Conservation (phyloP, 2,329 filamentous ascomycete species). For the Thielaviopsis ethacetica region DNA sequence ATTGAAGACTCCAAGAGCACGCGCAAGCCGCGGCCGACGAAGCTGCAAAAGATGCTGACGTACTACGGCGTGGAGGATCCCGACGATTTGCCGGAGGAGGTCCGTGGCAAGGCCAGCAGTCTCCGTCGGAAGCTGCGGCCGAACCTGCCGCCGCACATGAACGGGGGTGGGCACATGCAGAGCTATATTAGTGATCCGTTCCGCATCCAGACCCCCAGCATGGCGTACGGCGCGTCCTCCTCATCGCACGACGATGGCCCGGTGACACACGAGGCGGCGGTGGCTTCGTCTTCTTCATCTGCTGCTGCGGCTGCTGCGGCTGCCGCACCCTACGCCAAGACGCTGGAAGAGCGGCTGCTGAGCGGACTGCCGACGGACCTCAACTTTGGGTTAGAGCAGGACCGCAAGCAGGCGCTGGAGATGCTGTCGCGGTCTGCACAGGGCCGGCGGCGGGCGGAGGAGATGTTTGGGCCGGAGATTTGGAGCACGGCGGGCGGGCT, state of each 20-base stretch:
- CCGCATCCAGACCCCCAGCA: constrained; percentile 14
- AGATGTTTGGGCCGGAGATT: constrained; percentile 33
- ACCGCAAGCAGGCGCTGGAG: constrained; percentile 34
- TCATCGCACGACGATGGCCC: constrained; percentile 14
- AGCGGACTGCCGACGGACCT: constrained; percentile 29
- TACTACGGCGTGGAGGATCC: constrained; percentile 79
- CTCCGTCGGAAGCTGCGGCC: constrained; percentile 55
- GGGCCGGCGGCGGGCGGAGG: constrained; percentile 33
- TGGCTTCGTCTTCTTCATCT: constrained; percentile 15
- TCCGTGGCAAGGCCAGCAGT: constrained; percentile 62
- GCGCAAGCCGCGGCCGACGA: constrained; percentile 87
- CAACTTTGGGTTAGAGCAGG: constrained; percentile 27
- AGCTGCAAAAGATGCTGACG: constrained; percentile 85
- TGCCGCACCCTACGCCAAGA: constrained; percentile 15
- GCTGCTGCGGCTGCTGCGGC: constrained; percentile 10
- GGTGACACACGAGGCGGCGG: constrained; percentile 3
- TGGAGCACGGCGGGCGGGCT: constrained; percentile 22
- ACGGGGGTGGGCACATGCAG: constrained; percentile 3
- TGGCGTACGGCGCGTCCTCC: constrained; percentile 15
- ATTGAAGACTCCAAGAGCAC: constrained; percentile 81
- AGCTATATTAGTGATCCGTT: constrained; percentile 14
- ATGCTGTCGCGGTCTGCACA: constrained; percentile 33
- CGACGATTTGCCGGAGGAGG: constrained; percentile 72
- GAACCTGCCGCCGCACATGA: constrained; percentile 22
- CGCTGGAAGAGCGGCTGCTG: constrained; percentile 35